Evolutionary conservation across 164 flowering plant genomes (phyloP), one percentile per base, ranked within the genome.

Genomic region (Litsea cubeba): DNA sequence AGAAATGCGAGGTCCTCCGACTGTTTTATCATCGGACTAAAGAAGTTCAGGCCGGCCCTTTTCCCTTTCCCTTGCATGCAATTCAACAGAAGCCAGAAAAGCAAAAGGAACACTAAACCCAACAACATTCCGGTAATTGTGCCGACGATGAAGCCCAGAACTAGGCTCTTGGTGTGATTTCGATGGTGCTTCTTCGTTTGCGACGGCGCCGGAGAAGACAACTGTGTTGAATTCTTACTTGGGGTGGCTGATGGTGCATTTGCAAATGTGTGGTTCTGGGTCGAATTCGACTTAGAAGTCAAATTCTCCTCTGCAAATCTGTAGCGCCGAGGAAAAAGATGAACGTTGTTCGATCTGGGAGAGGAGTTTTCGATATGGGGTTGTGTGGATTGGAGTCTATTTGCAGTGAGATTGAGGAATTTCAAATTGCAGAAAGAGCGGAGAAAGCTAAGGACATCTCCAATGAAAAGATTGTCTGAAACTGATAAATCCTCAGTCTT

Each of bases 401-500:
- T 94, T 1, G 93, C 90, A 12, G 95, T 88, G 26, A 90, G 74
- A 81, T 89, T 80, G 28, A 88, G 75, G 78, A 71, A 72, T 64
- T 78, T 74, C 28, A 91, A 87, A 71, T 88, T 89, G 11, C 87
- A 83, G 64, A 90, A 86, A 0, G 91, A 86, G 15, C 83, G 84
- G 62, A 91, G 18, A 0, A 90, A 86, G 1, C 35, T 10, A 1
- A 94, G 97, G 10, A 89, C 69, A 71, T 79, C 85, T 32, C 95
- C 97, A 12, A 85, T 26, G 64, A 94, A 92, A 28, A 77, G 82
- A 74, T 91, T 94, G 65, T 94, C 76, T 0, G 90, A 82, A 3
- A 94, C 76, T 12, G 84, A 83, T 24, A 94, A 86, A 1, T 64
- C 76, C 76, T 91, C 96, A 63, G 91, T 76, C 76, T 88, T 89